phyloP scores from a whole-genome alignment of 1,139 yeast species.

The Diutina mesorugosa region DNA sequence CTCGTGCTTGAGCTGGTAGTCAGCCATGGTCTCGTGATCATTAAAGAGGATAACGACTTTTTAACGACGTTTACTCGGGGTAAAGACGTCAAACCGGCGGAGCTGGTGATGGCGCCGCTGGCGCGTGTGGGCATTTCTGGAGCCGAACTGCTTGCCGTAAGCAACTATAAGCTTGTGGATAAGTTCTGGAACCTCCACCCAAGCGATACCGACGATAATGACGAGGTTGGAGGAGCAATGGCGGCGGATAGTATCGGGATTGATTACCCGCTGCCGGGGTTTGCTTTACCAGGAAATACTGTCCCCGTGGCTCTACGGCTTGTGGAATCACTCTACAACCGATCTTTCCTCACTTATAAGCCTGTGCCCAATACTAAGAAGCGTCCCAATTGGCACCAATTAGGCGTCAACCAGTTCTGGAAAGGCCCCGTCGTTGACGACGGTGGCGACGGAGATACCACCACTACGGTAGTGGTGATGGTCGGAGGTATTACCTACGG shows the following conservation, averaged over 20 bases:
- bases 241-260: slow-evolving; percentile 8
- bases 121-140: slow-evolving; percentile 20
- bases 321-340: slow-evolving; percentile 36
- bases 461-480: not conserved
- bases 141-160: slow-evolving; percentile 17
- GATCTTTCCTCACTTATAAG: slow-evolving; percentile 32
- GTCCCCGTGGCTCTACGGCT: slow-evolving; percentile 37
- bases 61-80: slow-evolving; percentile 16
- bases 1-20: slow-evolving; percentile 11
- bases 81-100: slow-evolving; percentile 3
- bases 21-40: not conserved
- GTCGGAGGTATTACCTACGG: not conserved
- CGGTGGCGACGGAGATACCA: not conserved
- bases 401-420: slow-evolving; percentile 6
- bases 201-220: slow-evolving; percentile 10
- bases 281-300: slow-evolving; percentile 37
- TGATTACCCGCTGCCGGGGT: slow-evolving; percentile 32
- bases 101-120: slow-evolving; percentile 8
- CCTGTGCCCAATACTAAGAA: slow-evolving; percentile 25
- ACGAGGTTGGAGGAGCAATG: slow-evolving; percentile 15
- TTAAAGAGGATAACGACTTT: slow-evolving; percentile 13
- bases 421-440: not conserved
- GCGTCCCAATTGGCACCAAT: slow-evolving; percentile 33
- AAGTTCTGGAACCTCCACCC: slow-evolving; percentile 38
- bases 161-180: slow-evolving; percentile 25